phyloP scores from a whole-genome alignment of 1,284 basidiomycete species.

The Kwoniella shivajii region DNA sequence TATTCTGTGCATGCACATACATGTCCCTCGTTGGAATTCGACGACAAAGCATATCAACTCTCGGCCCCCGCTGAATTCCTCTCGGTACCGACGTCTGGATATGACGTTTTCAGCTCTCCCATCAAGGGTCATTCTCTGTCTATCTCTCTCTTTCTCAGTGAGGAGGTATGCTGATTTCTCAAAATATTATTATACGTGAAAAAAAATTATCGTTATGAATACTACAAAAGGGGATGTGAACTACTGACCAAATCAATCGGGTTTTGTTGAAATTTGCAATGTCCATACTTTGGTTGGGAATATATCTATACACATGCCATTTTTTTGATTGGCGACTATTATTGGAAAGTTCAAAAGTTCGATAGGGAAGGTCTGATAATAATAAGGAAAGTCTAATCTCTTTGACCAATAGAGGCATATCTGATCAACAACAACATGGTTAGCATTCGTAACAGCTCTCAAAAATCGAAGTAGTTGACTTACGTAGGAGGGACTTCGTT shows the following conservation, averaged over 20 bases:
- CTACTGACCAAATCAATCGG: neutral
- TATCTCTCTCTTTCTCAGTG: neutral
- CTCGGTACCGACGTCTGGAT: too few relatives aligned
- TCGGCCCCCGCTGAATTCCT: too few relatives aligned
- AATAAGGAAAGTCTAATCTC: too few relatives aligned
- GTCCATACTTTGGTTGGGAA: too few relatives aligned
- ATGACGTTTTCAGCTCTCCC: neutral
- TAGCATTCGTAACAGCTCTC: neutral
- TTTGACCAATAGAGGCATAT: conserved; percentile 35
- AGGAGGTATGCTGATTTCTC: neutral
- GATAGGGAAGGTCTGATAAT: neutral
- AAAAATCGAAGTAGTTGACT: conserved; percentile 13
- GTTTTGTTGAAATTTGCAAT: neutral
- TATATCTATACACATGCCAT: too few relatives aligned
- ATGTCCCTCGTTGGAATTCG: neutral
- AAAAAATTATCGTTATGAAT: neutral
- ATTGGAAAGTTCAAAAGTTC: neutral
- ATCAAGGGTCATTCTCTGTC: neutral
- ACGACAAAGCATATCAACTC: neutral
- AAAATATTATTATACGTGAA: neutral
- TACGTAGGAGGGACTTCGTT: conserved; percentile 45
- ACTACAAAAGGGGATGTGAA: neutral
- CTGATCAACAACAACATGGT: conserved; percentile 7
- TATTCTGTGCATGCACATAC: conserved; percentile 3
- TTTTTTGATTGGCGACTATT: neutral